Evolutionary conservation across 352 stramenopile species (phyloP).

Genomic region (Phytophthora sp.): DNA sequence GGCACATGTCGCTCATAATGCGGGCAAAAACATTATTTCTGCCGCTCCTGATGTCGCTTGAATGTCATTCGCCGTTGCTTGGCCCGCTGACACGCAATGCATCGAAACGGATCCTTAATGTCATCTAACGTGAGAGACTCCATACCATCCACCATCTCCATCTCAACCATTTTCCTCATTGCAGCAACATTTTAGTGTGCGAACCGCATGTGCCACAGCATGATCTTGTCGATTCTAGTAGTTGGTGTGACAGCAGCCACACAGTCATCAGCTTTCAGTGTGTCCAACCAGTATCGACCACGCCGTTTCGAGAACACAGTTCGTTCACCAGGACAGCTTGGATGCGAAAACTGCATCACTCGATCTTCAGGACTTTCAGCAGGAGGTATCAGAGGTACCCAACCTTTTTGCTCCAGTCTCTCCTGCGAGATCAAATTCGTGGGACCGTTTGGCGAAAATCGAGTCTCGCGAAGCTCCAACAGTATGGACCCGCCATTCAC

Average conservation of each 20-base stretch:
- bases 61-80: not conserved
- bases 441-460: not conserved
- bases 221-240: not conserved
- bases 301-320: not conserved
- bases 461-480: not conserved
- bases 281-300: conserved; percentile 4
- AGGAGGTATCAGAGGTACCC: not conserved
- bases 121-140: not conserved
- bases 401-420: not conserved
- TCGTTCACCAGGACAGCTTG: not conserved
- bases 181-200: conserved; percentile 6
- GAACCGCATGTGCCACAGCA: conserved; percentile 12
- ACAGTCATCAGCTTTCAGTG: not conserved
- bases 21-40: not conserved
- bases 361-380: not conserved
- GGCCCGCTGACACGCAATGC: not conserved
- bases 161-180: conserved; percentile 4
- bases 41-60: not conserved
- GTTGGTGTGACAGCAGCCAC: not conserved
- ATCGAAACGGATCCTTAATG: not conserved
- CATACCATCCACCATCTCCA: conserved; percentile 1
- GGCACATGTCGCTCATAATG: not conserved
- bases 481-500: not conserved
- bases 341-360: not conserved
- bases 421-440: not conserved